Base-by-base conservation (phyloP, 2,329 filamentous ascomycete species). In the Helminthosporium solani region DNA sequence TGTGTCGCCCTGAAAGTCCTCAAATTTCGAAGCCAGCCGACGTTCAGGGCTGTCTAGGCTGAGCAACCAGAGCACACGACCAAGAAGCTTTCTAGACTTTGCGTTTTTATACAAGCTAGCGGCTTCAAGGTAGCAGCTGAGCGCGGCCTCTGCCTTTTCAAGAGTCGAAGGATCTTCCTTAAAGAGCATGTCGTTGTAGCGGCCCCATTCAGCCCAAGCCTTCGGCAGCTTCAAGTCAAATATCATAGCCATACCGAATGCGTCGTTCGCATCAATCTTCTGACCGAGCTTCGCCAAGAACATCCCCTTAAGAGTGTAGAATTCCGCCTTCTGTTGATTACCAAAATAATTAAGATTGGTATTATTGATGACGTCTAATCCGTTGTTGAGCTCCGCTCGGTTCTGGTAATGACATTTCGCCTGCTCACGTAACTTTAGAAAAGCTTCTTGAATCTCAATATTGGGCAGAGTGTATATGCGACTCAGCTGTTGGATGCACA, bases 271-370 rank as follows among this genome's bases (percentile, higher is more conserved):
- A 50, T 99, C 94, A 2, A 88, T 86, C 66, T 90, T 90, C 60
- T 96, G 88, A 46, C 85, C 85, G 8, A 99, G 80, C 70, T 96
- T 96, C 67, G 95, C 94, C 35, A 97, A 76, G 78, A 99, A 99
- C 94, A 99, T 99, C 51, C 94, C 94, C 79, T 99, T 99, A 43
- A 99, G 81, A 0, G 94, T 99, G 76, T 96, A 99, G 73, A 99
- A 99, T 69, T 99, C 94, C 7, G 94, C 94, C 73, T 99, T 99
- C 70, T 99, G 94, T 63, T 91, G 87, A 2, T 87, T 82, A 51
- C 90, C 95, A 70, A 99, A 99, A 75, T 99, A 99, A 70, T 95
- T 96, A 46, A 99, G 82, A 61, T 99, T 99, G 28, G 94, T 99
- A 60, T 99, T 99, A 72, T 99, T 99, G 70, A 99, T 99, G 2